Conservation (phyloP, 2,329 filamentous ascomycete species). For the Allantophomopsis lycopodina region DNA sequence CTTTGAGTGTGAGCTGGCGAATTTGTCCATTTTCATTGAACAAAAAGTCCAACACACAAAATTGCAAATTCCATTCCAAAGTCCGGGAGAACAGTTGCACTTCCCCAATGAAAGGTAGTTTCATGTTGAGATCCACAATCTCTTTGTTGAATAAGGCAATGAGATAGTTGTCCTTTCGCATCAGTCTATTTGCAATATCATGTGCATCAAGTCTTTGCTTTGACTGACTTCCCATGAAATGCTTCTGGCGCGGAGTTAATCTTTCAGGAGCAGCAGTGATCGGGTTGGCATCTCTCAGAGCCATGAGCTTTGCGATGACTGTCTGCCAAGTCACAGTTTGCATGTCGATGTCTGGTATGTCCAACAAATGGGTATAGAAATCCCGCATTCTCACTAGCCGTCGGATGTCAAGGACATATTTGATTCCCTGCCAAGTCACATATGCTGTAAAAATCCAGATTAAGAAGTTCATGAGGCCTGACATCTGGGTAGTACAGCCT, state of each 20-base stretch:
- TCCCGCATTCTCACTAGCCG: constrained; percentile 50
- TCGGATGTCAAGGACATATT: constrained; percentile 41
- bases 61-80: constrained; percentile 82
- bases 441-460: constrained; percentile 52
- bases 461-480: constrained; percentile 20
- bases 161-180: constrained; percentile 94
- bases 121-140: constrained; percentile 73
- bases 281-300: constrained; percentile 54
- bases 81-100: constrained; percentile 80
- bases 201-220: constrained; percentile 93
- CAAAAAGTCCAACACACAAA: constrained; percentile 84
- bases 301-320: constrained; percentile 56
- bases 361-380: constrained; percentile 56
- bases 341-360: constrained; percentile 55
- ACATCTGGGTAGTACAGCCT: constrained; percentile 36
- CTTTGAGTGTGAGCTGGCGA: constrained; percentile 71
- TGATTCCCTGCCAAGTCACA: constrained; percentile 46
- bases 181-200: constrained; percentile 90
- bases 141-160: constrained; percentile 98
- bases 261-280: constrained; percentile 40
- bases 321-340: constrained; percentile 65
- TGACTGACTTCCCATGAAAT: constrained; percentile 64
- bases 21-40: constrained; percentile 86
- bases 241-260: constrained; percentile 41
- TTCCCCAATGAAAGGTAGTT: constrained; percentile 68